Percentiles rank a stretch among this genome's conserved stretches.
These are phyloP conservation scores for Skeletonema costatum DNA, from an alignment of 108 stramenopile species.

Conservation along the genomic window DNA sequence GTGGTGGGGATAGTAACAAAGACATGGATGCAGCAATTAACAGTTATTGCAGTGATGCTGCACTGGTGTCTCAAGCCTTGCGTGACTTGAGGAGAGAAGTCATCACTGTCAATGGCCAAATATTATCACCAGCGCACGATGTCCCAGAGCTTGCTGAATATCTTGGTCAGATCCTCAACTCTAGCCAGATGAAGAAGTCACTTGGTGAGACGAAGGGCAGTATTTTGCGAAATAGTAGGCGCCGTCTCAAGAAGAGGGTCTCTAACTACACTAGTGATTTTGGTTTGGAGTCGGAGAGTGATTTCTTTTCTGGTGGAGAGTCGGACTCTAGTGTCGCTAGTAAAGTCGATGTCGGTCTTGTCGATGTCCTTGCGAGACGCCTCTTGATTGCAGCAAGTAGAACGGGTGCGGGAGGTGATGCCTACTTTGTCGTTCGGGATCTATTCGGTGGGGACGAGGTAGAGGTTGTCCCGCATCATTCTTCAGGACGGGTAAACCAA, in stretches of 20 bases:
- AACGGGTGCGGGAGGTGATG: slow-evolving; percentile 88
- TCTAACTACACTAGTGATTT: slow-evolving; percentile 38
- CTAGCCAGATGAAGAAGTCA: slow-evolving; percentile 32
- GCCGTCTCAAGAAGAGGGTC: slow-evolving; percentile 7
- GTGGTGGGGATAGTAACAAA: slow-evolving; percentile 19
- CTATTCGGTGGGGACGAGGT: slow-evolving; percentile 89
- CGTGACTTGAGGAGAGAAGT: slow-evolving; percentile 81
- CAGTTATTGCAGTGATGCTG: slow-evolving; percentile 44
- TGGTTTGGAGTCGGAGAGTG: slow-evolving; percentile 37
- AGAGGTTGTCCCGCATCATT: slow-evolving; percentile 77
- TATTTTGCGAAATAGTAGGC: slow-evolving; percentile 9
- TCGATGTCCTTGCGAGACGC: slow-evolving; percentile 76
- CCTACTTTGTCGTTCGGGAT: slow-evolving; percentile 84
- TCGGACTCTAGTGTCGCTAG: slow-evolving; percentile 22
- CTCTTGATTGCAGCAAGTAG: slow-evolving; percentile 82
- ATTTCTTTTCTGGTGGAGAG: slow-evolving; percentile 21
- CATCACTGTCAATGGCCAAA: slow-evolving; percentile 85
- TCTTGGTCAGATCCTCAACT: slow-evolving; percentile 68
- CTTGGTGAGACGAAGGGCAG: slow-evolving; percentile 10
- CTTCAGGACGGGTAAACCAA: slow-evolving; percentile 45
- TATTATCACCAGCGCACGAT: slow-evolving; percentile 77
- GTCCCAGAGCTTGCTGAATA: slow-evolving; percentile 64
- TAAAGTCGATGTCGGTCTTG: slow-evolving; percentile 53
- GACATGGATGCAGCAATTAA: slow-evolving; percentile 38
- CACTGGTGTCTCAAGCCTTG: slow-evolving; percentile 73